Conservation (phyloP, 192 early-diverging fungal genomes). For the Funneliformis geosporum region DNA sequence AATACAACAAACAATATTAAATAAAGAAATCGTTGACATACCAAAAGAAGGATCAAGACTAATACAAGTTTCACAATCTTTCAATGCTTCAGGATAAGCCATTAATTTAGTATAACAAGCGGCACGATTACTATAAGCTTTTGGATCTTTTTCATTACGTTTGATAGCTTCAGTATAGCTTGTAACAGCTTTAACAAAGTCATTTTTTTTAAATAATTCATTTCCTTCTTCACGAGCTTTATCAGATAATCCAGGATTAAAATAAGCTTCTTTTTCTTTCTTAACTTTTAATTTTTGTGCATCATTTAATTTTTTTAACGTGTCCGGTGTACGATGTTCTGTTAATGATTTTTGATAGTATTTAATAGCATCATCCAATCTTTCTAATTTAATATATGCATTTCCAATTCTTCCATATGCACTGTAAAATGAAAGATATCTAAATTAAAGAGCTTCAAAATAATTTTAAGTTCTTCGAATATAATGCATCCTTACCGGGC, state of each 20-base stretch:
- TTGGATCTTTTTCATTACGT: conserved; percentile 87
- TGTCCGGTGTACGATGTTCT: conserved; percentile 94
- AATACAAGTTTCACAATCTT: conserved; percentile 92
- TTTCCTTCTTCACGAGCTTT: conserved; percentile 95
- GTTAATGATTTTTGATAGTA: conserved; percentile 90
- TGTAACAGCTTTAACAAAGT: conserved; percentile 85
- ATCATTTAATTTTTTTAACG: conserved; percentile 85
- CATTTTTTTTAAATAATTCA: conserved; percentile 85
- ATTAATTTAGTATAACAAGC: conserved; percentile 94
- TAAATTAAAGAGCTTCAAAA: no score
- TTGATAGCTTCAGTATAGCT: conserved; percentile 97
- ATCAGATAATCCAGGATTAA: conserved; percentile 76
- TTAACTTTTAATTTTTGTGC: conserved; percentile 80
- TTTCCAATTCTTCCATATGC: conserved; percentile 90
- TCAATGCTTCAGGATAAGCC: conserved; percentile 90
- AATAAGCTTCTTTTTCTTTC: conserved; percentile 84
- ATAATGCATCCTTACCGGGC: conserved; percentile 56
- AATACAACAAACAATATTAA: neutral
- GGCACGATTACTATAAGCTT: conserved; percentile 95
- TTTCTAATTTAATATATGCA: conserved; percentile 79
- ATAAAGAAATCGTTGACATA: conserved; percentile 28
- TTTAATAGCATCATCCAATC: conserved; percentile 85
- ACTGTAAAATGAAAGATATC: conserved; percentile 45
- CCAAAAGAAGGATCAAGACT: conserved; percentile 81
- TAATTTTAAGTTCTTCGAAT: neutral